A percentile compares a stretch with the other conserved stretches of the same genome.
Conservation (phyloP, 495 filamentous ascomycete species). For the Hyaloscypha hepaticicola region DNA sequence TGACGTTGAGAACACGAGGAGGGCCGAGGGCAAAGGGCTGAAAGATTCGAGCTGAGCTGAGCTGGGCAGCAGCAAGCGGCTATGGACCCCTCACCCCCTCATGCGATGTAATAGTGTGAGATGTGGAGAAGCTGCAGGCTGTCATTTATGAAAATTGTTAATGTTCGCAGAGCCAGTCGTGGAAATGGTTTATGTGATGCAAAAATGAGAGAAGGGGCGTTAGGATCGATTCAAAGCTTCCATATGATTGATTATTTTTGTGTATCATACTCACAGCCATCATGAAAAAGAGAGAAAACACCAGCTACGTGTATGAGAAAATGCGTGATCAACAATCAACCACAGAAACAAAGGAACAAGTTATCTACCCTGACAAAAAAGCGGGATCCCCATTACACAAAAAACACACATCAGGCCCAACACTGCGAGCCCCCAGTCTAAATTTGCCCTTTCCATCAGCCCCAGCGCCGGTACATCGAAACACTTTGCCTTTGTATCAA, state of each 20-base stretch:
- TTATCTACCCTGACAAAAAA: slow-evolving; percentile 11
- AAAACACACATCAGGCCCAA: neutral
- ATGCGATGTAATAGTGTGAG: too few relatives aligned
- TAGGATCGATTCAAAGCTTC: neutral
- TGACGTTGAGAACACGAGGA: too few relatives aligned
- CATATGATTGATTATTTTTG: slow-evolving; percentile 1
- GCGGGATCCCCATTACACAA: neutral
- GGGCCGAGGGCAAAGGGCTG: too few relatives aligned
- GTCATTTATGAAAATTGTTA: too few relatives aligned
- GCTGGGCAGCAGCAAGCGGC: too few relatives aligned
- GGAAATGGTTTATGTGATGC: too few relatives aligned
- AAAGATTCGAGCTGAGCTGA: too few relatives aligned
- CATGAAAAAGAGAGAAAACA: neutral
- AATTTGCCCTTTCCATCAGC: slow-evolving; percentile 9
- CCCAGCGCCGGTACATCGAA: slow-evolving; percentile 14
- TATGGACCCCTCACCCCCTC: too few relatives aligned
- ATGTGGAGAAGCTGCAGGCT: too few relatives aligned
- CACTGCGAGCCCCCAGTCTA: slow-evolving; percentile 9
- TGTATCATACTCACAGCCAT: slow-evolving; percentile 12
- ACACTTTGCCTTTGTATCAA: neutral
- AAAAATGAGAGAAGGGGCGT: too few relatives aligned
- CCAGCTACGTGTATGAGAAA: neutral
- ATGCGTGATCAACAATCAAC: neutral
- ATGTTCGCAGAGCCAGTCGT: too few relatives aligned
- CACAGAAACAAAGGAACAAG: neutral